Evolutionary conservation across 1,139 yeast species (phyloP).

Genomic region (Yamadazyma atlantica): DNA sequence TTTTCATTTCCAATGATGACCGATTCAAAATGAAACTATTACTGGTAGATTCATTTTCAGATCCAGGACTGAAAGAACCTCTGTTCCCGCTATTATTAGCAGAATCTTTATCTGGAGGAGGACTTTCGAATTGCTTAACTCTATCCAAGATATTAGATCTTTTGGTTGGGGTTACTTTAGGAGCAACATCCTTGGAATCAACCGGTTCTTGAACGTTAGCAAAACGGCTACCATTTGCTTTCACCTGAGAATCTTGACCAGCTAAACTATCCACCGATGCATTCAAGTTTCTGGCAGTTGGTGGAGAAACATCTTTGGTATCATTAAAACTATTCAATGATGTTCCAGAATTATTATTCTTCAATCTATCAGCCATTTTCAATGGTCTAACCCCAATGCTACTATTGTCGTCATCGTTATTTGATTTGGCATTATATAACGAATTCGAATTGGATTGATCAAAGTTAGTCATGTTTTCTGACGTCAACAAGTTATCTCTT

Average conservation of each 20-base stretch:
- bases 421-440: neutral
- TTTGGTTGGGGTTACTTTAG: conserved; percentile 19
- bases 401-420: conserved; percentile 15
- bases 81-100: conserved; percentile 4
- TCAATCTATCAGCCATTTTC: conserved; percentile 53
- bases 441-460: neutral
- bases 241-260: neutral
- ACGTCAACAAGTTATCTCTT: neutral
- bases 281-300: neutral
- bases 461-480: neutral
- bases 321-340: conserved; percentile 11
- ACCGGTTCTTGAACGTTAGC: conserved; percentile 16
- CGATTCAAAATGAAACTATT: conserved; percentile 19
- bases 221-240: conserved; percentile 7
- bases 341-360: conserved; percentile 11
- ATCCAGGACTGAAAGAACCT: conserved; percentile 9
- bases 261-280: neutral
- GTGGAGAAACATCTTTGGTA: conserved; percentile 6
- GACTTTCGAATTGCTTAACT: conserved; percentile 40
- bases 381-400: conserved; percentile 54
- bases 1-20: conserved; percentile 19
- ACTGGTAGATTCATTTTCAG: conserved; percentile 13
- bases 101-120: conserved; percentile 14
- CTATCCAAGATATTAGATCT: conserved; percentile 34
- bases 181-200: conserved; percentile 12